phyloP scores from a whole-genome alignment of 352 stramenopile genomes.

The Peronosclerospora sorghi region DNA sequence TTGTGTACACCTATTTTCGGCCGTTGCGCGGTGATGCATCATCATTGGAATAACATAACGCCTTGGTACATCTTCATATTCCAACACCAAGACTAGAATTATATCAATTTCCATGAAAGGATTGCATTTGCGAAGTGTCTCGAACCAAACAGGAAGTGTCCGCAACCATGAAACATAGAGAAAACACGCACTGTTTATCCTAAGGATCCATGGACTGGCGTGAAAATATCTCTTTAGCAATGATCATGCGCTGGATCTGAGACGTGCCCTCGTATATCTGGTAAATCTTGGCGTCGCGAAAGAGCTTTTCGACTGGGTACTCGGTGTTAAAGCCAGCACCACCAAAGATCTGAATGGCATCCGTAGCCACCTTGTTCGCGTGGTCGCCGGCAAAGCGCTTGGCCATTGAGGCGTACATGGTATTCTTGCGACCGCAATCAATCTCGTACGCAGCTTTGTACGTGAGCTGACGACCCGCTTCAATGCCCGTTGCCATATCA shows the following conservation, averaged over 20 bases:
- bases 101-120: too few relatives aligned
- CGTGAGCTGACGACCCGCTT: conserved; percentile 68
- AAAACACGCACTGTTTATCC: neutral
- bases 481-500: conserved; percentile 86
- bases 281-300: conserved; percentile 87
- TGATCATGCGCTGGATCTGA: conserved; percentile 87
- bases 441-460: conserved; percentile 87
- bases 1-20: too few relatives aligned
- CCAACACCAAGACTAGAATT: too few relatives aligned
- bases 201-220: conserved; percentile 60
- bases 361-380: conserved; percentile 75
- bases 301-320: conserved; percentile 89
- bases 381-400: conserved; percentile 85
- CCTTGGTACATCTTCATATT: too few relatives aligned
- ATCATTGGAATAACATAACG: too few relatives aligned
- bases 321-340: conserved; percentile 87
- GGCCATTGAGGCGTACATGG: conserved; percentile 85
- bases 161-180: too few relatives aligned
- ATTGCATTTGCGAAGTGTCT: too few relatives aligned
- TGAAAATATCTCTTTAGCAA: conserved; percentile 82
- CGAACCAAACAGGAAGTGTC: too few relatives aligned
- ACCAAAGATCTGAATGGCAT: conserved; percentile 87
- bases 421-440: conserved; percentile 85
- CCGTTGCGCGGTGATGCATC: too few relatives aligned
- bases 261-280: conserved; percentile 89